Conservation (phyloP, 2,329 filamentous ascomycete genomes). For the Fusarium falciforme region DNA sequence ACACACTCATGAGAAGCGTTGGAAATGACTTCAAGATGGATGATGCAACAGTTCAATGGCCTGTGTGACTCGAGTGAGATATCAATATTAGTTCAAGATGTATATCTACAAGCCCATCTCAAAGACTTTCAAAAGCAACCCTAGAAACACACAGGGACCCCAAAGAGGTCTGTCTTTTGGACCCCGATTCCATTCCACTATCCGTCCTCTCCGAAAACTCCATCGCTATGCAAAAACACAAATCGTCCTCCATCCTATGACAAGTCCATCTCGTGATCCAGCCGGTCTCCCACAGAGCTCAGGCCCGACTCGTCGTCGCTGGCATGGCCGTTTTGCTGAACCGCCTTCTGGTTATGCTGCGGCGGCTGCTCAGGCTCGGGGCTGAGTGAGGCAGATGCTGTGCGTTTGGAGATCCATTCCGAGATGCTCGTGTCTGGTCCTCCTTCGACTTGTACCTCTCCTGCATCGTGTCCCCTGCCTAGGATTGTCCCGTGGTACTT, state of each 20-base stretch:
- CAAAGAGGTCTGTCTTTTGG: conserved; percentile 2
- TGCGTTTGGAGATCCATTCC: conserved; percentile 52
- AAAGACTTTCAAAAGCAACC: neutral
- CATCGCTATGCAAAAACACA: conserved; percentile 44
- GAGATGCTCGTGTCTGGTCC: conserved; percentile 58
- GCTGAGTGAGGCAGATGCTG: conserved; percentile 23
- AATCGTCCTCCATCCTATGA: conserved; percentile 41
- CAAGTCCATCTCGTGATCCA: conserved; percentile 60
- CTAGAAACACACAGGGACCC: neutral
- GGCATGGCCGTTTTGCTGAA: conserved; percentile 39
- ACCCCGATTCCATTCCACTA: neutral
- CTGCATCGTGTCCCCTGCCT: conserved; percentile 77
- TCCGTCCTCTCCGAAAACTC: conserved; percentile 37
- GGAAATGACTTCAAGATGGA: neutral
- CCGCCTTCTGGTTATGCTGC: conserved; percentile 16
- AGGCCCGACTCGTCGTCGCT: conserved; percentile 62
- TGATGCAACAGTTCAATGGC: neutral
- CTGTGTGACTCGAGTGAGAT: neutral
- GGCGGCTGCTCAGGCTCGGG: conserved; percentile 20
- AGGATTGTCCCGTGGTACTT: conserved; percentile 88
- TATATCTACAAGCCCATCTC: neutral
- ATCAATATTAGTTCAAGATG: neutral
- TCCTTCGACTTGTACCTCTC: conserved; percentile 82
- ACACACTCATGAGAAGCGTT: conserved; percentile 4
- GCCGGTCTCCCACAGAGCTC: conserved; percentile 65